phyloP scores from a whole-genome alignment of 768 basidiomycete species.

The Termitomyces sp. region DNA sequence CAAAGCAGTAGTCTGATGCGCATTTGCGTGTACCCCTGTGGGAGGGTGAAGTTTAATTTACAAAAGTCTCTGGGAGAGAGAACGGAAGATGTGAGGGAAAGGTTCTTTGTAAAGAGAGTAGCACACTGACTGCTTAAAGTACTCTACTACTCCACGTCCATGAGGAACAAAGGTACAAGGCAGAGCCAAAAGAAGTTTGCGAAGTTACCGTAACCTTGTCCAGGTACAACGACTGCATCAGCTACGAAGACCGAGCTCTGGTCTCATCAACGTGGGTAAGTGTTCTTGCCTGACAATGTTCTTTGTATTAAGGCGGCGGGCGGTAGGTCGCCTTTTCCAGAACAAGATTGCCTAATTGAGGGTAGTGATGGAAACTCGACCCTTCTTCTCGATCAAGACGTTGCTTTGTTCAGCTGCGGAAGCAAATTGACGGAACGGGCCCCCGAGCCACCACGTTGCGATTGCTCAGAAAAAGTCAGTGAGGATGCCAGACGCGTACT shows the following conservation, averaged over 20 bases:
- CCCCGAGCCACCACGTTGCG: not conserved
- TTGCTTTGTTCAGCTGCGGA: slow-evolving; percentile 9
- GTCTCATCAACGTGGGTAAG: not conserved
- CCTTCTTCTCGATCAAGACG: slow-evolving; percentile 14
- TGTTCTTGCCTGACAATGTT: not conserved
- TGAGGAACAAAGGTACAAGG: slow-evolving; percentile 15
- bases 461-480: not conserved
- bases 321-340: not conserved
- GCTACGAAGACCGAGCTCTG: not conserved
- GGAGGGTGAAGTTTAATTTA: not conserved
- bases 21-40: slow-evolving; percentile 7
- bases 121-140: slow-evolving; percentile 1
- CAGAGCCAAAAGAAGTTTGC: slow-evolving; percentile 9
- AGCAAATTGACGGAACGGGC: not conserved
- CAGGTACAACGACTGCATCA: not conserved
- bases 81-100: not conserved
- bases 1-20: slow-evolving; percentile 4
- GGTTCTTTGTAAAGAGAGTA: not conserved
- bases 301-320: slow-evolving; percentile 11
- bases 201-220: slow-evolving; percentile 5
- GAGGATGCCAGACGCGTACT: not conserved
- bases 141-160: not conserved
- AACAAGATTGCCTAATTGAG: slow-evolving; percentile 1
- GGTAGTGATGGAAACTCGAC: not conserved
- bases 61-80: not conserved